Base-by-base conservation (phyloP, 78 protist species). In the Cavenderia fasciculata region DNA sequence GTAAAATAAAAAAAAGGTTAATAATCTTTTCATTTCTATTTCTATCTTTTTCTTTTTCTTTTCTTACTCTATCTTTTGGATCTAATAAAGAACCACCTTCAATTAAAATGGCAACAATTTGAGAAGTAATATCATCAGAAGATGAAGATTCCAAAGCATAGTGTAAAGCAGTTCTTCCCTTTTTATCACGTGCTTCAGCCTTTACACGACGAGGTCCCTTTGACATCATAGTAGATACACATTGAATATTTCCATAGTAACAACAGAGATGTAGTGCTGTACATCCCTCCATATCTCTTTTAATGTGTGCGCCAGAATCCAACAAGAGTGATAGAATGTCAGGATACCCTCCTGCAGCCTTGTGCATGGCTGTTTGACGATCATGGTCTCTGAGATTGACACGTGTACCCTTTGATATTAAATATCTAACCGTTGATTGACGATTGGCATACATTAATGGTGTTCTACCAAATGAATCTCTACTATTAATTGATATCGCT, bases 111-210 rank as follows among this genome's bases (percentile, higher is more conserved):
- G 7, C 14, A 38, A 82, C 47, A 31, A 82, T 70, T 36, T 69
- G 78, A 43, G 36, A 27, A 33, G 90, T 41, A 18, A 68, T 68
- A 7, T 82, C 90, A 44, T 82, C 90, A 1, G 59, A 16, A 1
- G 68, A 40, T 31, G 72, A 11, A 11, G 94, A 76, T 38, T 72
- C 87, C 1, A 49, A 14, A 0, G 94, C 75, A 62, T 77, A 76
- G 54, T 88, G 94, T 14, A 88, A 54, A 16, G 94, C 59, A 43
- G 94, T 88, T 62, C 62, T 88, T 44, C 86, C 84, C 21, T 49
- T 68, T 46, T 70, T 69, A 33, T 88, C 87, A 49, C 94, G 74
- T 16, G 94, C 94, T 41, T 88, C 87, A 27, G 90, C 90, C 29
- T 82, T 82, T 18, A 82, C 90, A 25, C 90, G 56, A 46, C 90